Base-by-base conservation (phyloP, 208 protist genomes). In the Trypanosoma platydactyli region DNA sequence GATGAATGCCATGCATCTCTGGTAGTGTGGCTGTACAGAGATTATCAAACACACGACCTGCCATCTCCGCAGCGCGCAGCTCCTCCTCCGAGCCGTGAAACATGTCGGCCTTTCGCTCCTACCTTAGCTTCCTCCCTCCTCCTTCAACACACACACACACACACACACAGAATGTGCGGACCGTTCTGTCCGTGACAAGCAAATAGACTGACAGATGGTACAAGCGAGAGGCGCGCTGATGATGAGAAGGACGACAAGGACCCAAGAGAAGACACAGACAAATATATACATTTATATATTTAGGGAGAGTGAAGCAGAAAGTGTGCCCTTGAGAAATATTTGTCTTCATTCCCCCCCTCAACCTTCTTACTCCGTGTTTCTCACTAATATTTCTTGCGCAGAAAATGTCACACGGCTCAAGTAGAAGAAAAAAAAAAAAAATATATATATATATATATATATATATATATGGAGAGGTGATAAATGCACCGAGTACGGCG, bases 1-100 rank as follows among this genome's bases (percentile, higher is more conserved):
- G 64, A 35, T 44, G 65, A 50, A 68, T 61, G 16, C 56, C 63
- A 29, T 77, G 60, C 33, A 63, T 20, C 46, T 73, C 68, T 18
- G 15, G 22, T 0, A 33, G 61, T 9, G 60, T 62, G 27, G 18
- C 51, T 18, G 53, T 73, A 35, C 58, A 66, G 11, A 73, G 42
- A 40, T 63, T 68, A 30, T 73, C 58, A 52, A 51, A 73, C 40
- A 73, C 54, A 27, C 68, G 68, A 41, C 61, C 68, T 20, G 68
- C 52, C 49, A 73, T 63, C 45, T 73, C 68, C 27, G 68, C 58
- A n/a, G 61, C 60, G 15, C 68, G 68, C 27, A 64, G 53, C 29
- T 64, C 68, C 44, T 73, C 68, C 18, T 61, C 68, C 13, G 61
- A 63, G 3, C 48, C 68, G 25, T 66, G 38, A 45, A 51, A 63